A percentile compares a stretch with the other conserved stretches of the same genome.
Conservation (phyloP, 768 basidiomycete species). For the Mycena rebaudengoi region DNA sequence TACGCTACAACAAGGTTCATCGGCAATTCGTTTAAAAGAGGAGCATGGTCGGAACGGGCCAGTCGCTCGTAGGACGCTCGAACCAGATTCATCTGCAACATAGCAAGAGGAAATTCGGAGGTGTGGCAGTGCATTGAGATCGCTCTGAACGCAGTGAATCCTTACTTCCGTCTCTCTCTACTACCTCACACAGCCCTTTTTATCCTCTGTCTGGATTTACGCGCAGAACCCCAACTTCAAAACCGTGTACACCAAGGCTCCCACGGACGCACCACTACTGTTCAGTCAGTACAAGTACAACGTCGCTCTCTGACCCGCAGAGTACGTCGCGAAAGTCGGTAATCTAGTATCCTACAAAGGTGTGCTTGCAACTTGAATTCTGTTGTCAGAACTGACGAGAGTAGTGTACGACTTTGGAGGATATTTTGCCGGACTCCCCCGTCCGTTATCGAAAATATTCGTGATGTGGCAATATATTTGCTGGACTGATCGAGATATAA, state of each 20-base stretch:
- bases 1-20: no score
- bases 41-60: no score
- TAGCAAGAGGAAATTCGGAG: no score
- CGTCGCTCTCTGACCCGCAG: neutral
- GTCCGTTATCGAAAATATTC: slow-evolving; percentile 6
- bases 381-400: neutral
- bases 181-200: no score
- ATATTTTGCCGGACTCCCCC: slow-evolving; percentile 7
- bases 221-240: neutral
- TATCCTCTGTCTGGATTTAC: slow-evolving; percentile 26
- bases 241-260: neutral
- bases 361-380: neutral
- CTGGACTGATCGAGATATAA: no score
- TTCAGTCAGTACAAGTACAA: neutral
- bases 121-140: no score
- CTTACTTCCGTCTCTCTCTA: slow-evolving; percentile 32
- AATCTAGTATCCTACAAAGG: slow-evolving; percentile 1
- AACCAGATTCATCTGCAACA: no score
- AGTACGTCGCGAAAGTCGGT: neutral
- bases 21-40: no score
- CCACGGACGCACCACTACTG: neutral
- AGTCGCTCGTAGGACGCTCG: no score
- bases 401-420: slow-evolving; percentile 10
- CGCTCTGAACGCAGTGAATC: no score
- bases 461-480: neutral